phyloP scores from a whole-genome alignment of 495 filamentous ascomycete species.

The Podospora fimiseda region DNA sequence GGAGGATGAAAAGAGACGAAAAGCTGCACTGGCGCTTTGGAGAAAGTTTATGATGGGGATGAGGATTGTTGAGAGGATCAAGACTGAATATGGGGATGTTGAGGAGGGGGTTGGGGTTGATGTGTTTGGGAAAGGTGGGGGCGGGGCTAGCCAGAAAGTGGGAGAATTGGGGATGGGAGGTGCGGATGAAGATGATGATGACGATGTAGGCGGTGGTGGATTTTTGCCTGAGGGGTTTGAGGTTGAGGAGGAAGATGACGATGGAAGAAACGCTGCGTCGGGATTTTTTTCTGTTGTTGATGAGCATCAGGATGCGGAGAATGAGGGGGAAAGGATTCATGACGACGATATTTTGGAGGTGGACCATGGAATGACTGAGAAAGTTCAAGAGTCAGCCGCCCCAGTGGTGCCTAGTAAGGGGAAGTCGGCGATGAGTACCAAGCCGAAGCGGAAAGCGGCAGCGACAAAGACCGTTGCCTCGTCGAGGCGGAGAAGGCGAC shows the following conservation, averaged over 20 bases:
- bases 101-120: slow-evolving; percentile 38
- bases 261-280: slow-evolving; percentile 25
- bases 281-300: slow-evolving; percentile 34
- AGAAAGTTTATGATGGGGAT: slow-evolving; percentile 79
- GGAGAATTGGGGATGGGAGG: slow-evolving; percentile 14
- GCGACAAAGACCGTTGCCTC: slow-evolving; percentile 8
- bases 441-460: slow-evolving; percentile 14
- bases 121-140: slow-evolving; percentile 30
- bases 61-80: slow-evolving; percentile 71
- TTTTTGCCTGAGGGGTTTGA: slow-evolving; percentile 50
- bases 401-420: neutral
- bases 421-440: slow-evolving; percentile 25
- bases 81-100: slow-evolving; percentile 66
- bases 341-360: slow-evolving; percentile 21
- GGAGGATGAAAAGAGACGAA: slow-evolving; percentile 76
- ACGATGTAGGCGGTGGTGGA: slow-evolving; percentile 48
- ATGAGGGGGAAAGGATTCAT: slow-evolving; percentile 6
- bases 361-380: slow-evolving; percentile 24
- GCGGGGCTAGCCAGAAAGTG: neutral
- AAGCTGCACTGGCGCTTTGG: slow-evolving; percentile 70
- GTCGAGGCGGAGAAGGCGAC: slow-evolving; percentile 16
- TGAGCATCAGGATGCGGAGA: slow-evolving; percentile 29
- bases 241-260: slow-evolving; percentile 29
- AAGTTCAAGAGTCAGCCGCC: neutral
- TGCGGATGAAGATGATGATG: slow-evolving; percentile 12